Base-by-base conservation (phyloP, 208 protist species). In the Leishmania aethiopica region DNA sequence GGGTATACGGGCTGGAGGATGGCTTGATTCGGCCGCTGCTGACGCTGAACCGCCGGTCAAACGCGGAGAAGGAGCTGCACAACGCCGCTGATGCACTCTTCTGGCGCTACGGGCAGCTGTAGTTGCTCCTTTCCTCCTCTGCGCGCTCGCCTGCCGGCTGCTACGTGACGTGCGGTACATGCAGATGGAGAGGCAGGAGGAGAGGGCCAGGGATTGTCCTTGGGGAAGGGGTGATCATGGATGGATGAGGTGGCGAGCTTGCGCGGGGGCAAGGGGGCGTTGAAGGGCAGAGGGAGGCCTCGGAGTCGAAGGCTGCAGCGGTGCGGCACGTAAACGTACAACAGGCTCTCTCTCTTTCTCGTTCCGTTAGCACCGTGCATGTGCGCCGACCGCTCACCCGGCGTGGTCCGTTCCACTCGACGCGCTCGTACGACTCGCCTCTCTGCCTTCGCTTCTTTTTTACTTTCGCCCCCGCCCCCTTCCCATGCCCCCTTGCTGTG, bases 1-100 rank as follows among this genome's bases (percentile, higher is more conserved):
- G 93, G 93, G 89, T 93, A 64, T 94, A 95, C 82, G 91, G 91
- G 4, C 79, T 96, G 17, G 83, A 91, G 60, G 87, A 94, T 66
- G 93, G 93, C 17, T 28, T 90, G 47, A 77, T 96, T 37, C 89
- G 85, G 4, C 93, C 93, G 60, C 78, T 94, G 67, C 83, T 96
- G 53, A 89, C 87, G 62, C 83, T 96, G n/a, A 90, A 83, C 62
- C 91, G 93, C 45, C 83, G 80, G 75, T 89, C 87, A 5, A 88
- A 89, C 71, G 77, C 87, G 7, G 83, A 92, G 79, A 77, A 86
- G 49, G 86, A 88, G 49, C 75, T 95, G 49, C 74, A 78, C 11
- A 86, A 86, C 17, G 93, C 93, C 8, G 85, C 85, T 25, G 89
- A 94, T 49, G 92, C 90, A 1, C 74, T 95, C 28, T 95, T 95